phyloP scores from a whole-genome alignment of 148 eudicot genomes.

The Arctostaphylos glauca region DNA sequence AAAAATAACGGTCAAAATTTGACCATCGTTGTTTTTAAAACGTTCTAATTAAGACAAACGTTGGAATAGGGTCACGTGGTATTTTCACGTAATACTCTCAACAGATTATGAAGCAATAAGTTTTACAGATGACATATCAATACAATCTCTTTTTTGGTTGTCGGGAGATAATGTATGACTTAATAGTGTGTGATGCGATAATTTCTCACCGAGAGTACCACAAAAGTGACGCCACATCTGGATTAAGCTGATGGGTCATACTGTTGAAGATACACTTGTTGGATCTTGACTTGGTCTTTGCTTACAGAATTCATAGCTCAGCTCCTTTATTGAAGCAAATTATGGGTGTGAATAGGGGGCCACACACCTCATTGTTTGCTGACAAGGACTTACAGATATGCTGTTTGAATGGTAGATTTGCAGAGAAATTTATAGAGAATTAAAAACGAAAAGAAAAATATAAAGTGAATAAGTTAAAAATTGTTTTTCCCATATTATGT shows the following conservation, averaged over 20 bases:
- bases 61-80: too few relatives aligned
- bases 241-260: neutral
- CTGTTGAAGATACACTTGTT: neutral
- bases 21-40: too few relatives aligned
- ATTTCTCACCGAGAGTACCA: neutral
- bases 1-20: too few relatives aligned
- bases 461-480: too few relatives aligned
- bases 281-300: neutral
- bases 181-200: neutral
- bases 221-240: neutral
- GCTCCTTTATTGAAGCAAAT: neutral
- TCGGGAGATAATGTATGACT: neutral
- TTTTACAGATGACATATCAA: too few relatives aligned
- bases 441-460: too few relatives aligned
- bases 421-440: too few relatives aligned
- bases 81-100: too few relatives aligned
- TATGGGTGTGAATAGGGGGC: neutral
- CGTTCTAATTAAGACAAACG: too few relatives aligned
- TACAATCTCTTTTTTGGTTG: too few relatives aligned
- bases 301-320: neutral
- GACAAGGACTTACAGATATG: neutral
- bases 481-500: too few relatives aligned
- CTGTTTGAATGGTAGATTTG: neutral
- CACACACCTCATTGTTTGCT: constrained; percentile 5
- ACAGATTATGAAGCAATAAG: too few relatives aligned